Base-by-base conservation (phyloP, 1,284 basidiomycete species). In the Marasmius sp. region DNA sequence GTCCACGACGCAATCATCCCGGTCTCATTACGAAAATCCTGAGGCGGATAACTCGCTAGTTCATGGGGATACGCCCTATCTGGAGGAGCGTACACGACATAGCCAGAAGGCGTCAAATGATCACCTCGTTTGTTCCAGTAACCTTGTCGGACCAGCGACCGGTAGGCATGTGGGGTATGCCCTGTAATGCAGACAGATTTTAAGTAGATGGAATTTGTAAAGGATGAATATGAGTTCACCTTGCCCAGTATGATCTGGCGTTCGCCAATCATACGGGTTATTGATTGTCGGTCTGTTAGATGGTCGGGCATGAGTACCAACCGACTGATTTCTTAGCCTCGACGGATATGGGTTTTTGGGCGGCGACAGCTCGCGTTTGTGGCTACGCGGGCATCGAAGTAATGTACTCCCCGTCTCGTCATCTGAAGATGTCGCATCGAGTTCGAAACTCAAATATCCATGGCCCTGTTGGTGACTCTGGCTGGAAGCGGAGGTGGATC, bases 1-100 rank as follows among this genome's bases (percentile, higher is more conserved):
- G 71, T 68, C 67, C 79, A 85, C 47, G 70, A 63, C 5, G 77
- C 68, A 45, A 77, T 75, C 16, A 70, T 60, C 3, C 83, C 82
- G 22, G 51, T n/a, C 14, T 60, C 54, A 51, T 63, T 50, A n/a
- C 43, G 22, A 38, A 47, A 63, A 6, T 59, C 62, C 16, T 41
- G 11, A 41, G 47, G 53, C 2, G 62, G 62, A 54, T 63, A 63
- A 16, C 20, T 37, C 3, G 11, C 54, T 37, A 63, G 34, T 16
- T 63, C 61, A n/a, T 58, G 33, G n/a, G 62, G 62, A 49, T 63
- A 60, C 18, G 45, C 55, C n/a, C 47, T 34, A 12, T 57, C 38
- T 4, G 49, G 27, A 39, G 62, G 62, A 14, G 62, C 62, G 34
- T 63, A 63, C 3, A 63, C 62, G 20, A 63, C 49, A 49, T 58